Conservation (phyloP, 2,329 filamentous ascomycete genomes). For the Zasmidium cellare region DNA sequence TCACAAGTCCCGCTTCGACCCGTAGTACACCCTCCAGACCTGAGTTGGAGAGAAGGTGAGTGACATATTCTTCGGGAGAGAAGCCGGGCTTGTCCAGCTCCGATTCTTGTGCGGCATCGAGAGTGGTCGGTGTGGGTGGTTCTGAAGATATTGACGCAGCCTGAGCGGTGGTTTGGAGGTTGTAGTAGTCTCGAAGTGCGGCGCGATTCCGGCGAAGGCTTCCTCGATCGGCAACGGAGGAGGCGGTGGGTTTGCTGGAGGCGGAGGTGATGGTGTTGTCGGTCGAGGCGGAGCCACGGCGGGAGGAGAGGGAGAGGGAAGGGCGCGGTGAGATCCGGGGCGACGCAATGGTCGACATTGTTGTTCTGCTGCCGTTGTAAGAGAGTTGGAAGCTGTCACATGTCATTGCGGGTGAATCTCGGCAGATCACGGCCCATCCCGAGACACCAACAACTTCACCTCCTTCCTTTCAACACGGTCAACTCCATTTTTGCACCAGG, state of each 20-base stretch:
- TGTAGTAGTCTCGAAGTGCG: conserved; percentile 93
- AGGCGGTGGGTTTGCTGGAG: conserved; percentile 39
- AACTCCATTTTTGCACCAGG: no score
- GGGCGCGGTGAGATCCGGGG: conserved; percentile 55
- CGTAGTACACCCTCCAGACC: conserved; percentile 68
- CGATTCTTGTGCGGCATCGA: conserved; percentile 61
- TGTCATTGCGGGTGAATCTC: neutral
- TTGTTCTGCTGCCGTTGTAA: conserved; percentile 16
- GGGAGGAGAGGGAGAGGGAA: conserved; percentile 66
- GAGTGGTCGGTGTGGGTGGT: conserved; percentile 32
- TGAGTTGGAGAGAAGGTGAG: conserved; percentile 60
- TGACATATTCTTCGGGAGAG: conserved; percentile 68
- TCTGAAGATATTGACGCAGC: conserved; percentile 42
- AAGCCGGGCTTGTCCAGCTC: conserved; percentile 77
- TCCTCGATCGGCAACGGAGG: conserved; percentile 43
- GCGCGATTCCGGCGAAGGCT: conserved; percentile 69
- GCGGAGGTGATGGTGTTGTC: conserved; percentile 49
- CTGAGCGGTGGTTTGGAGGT: conserved; percentile 57
- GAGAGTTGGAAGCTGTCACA: neutral
- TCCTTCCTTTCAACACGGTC: no score
- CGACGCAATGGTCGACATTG: conserved; percentile 58
- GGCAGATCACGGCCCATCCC: neutral
- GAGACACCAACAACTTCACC: neutral
- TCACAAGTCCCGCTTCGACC: conserved; percentile 68
- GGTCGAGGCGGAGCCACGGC: conserved; percentile 69